Base-by-base conservation (phyloP, 1,284 basidiomycete species). In the Malassezia caprae region DNA sequence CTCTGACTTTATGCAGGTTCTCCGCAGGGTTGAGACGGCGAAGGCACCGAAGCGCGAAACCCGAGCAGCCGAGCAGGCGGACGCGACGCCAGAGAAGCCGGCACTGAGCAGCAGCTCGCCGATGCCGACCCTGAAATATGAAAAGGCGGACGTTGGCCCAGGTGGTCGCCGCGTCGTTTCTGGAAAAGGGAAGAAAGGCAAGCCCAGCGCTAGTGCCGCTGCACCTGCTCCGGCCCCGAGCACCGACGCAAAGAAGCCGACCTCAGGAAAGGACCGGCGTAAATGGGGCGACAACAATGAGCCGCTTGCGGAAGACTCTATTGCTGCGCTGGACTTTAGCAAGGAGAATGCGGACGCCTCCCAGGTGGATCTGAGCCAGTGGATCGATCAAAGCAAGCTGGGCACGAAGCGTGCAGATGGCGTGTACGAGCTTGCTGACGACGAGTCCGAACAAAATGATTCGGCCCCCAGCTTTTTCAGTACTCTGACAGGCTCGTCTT, bases 381-480 rank as follows among this genome's bases (percentile, higher is more conserved):
- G 23, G 69, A 37, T 77, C 69, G 28, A 90, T 68, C 77, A 83
- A 64, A 78, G 81, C n/a, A 89, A 88, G 8, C 75, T 90, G 58
- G 90, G 93, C 8, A 85, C 79, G 23, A 80, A 86, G 39, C 86
- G 81, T n/a, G 79, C 79, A 31, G 84, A 90, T 63, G 94, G 93
- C 2, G 75, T 88, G 59, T 96, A 96, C 71, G 90, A 94, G 75
- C 86, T 96, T 39, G 89, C 87, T 61, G 91, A 96, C 71, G 63
- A 65, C 3, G 87, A 91, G 82, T 87, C 66, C 0, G 61, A 62
- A 6, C 40, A 23, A 26, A 26, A 10, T 8, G 24, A 26, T 17
- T n/a, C 17, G n/a, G 15, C 35, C 1, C 34, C 55, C 49, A 0
- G 58, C 50, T 11, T 60, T 55, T 7, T 60, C 59, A n/a, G 24